Percentiles rank a stretch among this genome's conserved stretches.
phyloP scores from a whole-genome alignment of 139 green algal species.

The Klebsormidium nitens region DNA sequence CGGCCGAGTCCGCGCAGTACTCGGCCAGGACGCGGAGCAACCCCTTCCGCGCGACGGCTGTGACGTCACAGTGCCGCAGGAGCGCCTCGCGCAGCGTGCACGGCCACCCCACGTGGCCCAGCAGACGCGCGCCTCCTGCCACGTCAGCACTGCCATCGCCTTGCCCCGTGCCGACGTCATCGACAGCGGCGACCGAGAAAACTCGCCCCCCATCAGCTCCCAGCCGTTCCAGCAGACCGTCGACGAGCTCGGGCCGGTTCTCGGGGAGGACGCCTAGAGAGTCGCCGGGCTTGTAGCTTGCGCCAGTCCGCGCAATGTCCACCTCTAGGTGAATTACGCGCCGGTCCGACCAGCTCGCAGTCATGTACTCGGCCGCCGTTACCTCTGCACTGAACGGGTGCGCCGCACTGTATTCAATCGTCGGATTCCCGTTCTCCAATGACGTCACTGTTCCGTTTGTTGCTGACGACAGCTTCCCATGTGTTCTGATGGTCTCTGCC shows the following conservation, averaged over 20 bases:
- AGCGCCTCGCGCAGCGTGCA: slow-evolving; percentile 74
- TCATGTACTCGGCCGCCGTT: slow-evolving; percentile 17
- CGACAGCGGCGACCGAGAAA: slow-evolving; percentile 50
- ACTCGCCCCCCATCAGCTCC: slow-evolving; percentile 10
- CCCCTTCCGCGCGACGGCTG: slow-evolving; percentile 62
- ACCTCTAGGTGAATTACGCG: slow-evolving; percentile 82
- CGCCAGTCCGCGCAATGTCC: slow-evolving; percentile 58
- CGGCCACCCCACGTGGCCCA: slow-evolving; percentile 41
- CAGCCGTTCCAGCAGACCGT: slow-evolving; percentile 52
- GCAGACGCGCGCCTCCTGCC: not conserved
- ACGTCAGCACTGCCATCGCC: not conserved
- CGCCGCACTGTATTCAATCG: too few species aligned
- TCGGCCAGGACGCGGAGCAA: slow-evolving; percentile 80
- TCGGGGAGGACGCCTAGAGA: slow-evolving; percentile 72
- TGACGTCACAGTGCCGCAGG: slow-evolving; percentile 63
- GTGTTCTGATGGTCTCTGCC: too few species aligned
- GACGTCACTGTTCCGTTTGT: too few species aligned
- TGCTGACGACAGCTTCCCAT: too few species aligned
- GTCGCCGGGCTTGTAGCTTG: slow-evolving; percentile 75
- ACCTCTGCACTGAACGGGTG: too few species aligned
- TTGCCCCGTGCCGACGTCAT: not conserved
- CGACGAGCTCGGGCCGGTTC: slow-evolving; percentile 63
- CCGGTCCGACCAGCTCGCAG: slow-evolving; percentile 25
- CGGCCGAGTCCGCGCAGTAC: slow-evolving; percentile 58
- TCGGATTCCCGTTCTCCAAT: too few species aligned